Evolutionary conservation across 2,329 filamentous ascomycete species (phyloP).

Genomic region (Ophiocordyceps polyrhachis-furcata): DNA sequence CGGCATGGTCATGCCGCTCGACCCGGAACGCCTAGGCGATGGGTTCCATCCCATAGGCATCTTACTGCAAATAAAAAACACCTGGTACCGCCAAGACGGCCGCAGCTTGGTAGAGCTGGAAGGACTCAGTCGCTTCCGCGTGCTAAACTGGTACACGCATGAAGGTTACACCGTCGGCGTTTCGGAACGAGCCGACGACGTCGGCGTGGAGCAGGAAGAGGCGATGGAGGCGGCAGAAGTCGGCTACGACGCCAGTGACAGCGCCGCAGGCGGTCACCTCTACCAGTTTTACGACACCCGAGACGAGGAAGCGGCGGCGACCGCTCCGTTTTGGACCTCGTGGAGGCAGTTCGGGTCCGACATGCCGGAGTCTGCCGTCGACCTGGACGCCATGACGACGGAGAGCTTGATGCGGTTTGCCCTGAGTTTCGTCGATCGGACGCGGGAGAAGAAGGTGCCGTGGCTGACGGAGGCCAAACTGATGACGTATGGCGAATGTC

Average conservation of each 20-base stretch:
- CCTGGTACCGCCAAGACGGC: constrained; percentile 59
- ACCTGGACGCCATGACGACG: constrained; percentile 40
- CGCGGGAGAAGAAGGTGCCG: constrained; percentile 47
- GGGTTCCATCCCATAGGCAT: constrained; percentile 60
- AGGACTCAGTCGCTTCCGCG: constrained; percentile 59
- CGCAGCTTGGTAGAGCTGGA: constrained; percentile 64
- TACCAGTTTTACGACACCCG: not conserved
- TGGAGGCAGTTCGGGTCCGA: not conserved
- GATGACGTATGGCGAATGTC: constrained; percentile 60
- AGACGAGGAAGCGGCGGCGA: not conserved
- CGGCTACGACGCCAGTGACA: constrained; percentile 2
- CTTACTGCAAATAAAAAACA: constrained; percentile 54
- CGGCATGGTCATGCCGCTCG: constrained; percentile 65
- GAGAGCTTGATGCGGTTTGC: constrained; percentile 47
- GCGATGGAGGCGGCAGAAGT: constrained; percentile 50
- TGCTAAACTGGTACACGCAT: constrained; percentile 41
- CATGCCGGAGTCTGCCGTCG: constrained; percentile 1
- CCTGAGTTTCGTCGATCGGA: constrained; percentile 47
- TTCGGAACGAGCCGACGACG: constrained; percentile 61
- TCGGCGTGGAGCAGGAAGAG: constrained; percentile 68
- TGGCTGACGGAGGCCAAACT: constrained; percentile 52
- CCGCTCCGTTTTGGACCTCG: not conserved
- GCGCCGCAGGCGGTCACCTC: not conserved
- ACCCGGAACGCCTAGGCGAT: constrained; percentile 18
- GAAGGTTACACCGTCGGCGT: constrained; percentile 69